Evolutionary conservation across 2,329 filamentous ascomycete species (phyloP), one percentile per base, ranked within the genome.

Genomic region (Biscogniauxia mediterranea): DNA sequence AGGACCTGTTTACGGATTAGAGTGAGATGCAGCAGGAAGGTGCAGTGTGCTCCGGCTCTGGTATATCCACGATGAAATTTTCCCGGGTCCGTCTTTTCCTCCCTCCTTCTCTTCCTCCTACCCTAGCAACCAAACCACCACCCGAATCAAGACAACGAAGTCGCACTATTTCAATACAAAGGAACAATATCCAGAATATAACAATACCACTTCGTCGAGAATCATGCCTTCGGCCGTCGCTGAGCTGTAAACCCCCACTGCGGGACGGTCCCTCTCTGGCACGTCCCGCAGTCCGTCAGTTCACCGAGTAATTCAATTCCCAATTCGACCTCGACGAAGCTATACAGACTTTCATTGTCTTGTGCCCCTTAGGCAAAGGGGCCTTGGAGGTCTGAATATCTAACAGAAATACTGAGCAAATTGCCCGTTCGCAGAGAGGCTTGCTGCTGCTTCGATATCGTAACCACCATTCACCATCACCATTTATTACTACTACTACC

Each of bases 191-290:
- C 55, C 54, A 55, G 38, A 46, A 46, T 46, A 63, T 19, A 74
- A 32, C 67, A 73, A 67, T 69, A 73, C 68, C 85, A 86, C 88
- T 89, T 88, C 83, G 88, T 90, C 89, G 87, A 90, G 82, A 83
- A 80, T 69, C 75, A 89, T 88, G 85, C 86, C 86, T 85, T 86
- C 83, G 88, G 87, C 89, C 83, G 82, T 90, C 89, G 89, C 87
- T 91, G 89, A 89, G 90, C 91, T 94, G 89, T 96, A 93, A 93
- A 92, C 85, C 80, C 85, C 87, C 88, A 89, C 90, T 93, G 87
- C 88, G 88, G 87, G 86, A 82, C 81, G 78, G 77, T 82, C 79
- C 78, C 78, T 75, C 78, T 75, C 70, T 76, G 78, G 78, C 79
- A 73, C 83, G 85, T 86, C 85, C 85, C 85, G 88, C 86, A 93